A percentile compares a stretch with the other conserved stretches of the same genome.
These are phyloP conservation scores for Rhododendron henanense DNA, from an alignment of 148 eudicot species.

Conservation along the genomic window DNA sequence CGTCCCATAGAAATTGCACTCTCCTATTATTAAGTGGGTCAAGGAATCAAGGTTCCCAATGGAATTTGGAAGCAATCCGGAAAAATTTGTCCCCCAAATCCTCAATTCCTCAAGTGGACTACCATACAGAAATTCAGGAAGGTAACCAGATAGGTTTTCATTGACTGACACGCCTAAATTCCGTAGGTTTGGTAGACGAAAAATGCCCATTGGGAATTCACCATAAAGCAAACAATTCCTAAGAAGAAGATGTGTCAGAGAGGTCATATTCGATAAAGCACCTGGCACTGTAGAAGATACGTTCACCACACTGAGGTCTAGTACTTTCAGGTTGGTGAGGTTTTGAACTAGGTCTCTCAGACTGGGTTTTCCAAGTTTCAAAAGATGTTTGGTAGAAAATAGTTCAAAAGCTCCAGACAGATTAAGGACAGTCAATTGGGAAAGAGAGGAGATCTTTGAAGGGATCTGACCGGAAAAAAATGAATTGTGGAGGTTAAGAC, in stretches of 20 bases:
- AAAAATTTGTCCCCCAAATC: neutral
- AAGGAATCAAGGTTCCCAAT: no score
- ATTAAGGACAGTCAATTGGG: neutral
- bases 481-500: neutral
- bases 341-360: constrained; percentile 14
- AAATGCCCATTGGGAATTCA: constrained; percentile 19
- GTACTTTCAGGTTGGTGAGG: constrained; percentile 18
- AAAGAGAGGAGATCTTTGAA: neutral
- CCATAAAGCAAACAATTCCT: constrained; percentile 21
- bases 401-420: no score
- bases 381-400: no score
- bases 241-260: constrained; percentile 3
- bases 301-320: constrained; percentile 13
- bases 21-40: no score
- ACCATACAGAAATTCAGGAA: neutral
- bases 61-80: neutral
- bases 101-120: neutral
- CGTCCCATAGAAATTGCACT: no score
- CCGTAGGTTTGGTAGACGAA: constrained; percentile 28
- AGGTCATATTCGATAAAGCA: constrained; percentile 15
- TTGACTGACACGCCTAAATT: neutral
- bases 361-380: neutral
- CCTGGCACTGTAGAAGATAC: constrained; percentile 23
- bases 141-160: neutral
- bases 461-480: neutral